These are phyloP conservation scores for Pachysolen tannophilus DNA, from an alignment of 805 yeast genomes.

Conservation along the genomic window DNA sequence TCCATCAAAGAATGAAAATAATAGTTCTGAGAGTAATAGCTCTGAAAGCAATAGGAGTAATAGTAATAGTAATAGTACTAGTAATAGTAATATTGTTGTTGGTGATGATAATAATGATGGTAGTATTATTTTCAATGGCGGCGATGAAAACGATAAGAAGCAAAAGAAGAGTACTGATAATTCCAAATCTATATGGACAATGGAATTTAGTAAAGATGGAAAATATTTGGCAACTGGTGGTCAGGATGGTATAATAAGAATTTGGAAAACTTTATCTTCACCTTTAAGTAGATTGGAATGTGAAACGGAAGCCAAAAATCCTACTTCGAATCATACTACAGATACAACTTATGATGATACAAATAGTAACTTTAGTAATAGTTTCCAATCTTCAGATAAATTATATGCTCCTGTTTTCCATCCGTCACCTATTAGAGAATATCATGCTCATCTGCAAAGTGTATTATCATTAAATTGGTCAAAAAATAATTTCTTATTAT, in stretches of 20 bases:
- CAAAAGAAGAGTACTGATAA: constrained; percentile 8
- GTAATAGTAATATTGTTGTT: constrained; percentile 8
- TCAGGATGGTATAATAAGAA: constrained; percentile 54
- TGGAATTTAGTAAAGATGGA: constrained; percentile 75
- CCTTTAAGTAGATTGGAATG: constrained; percentile 28
- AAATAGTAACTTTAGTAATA: too few species aligned
- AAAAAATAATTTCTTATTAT: constrained; percentile 63
- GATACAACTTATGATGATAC: constrained; percentile 10
- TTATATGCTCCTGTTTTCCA: constrained; percentile 74
- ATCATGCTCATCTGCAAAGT: constrained; percentile 61
- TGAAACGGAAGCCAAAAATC: constrained; percentile 2
- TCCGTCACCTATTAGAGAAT: constrained; percentile 50
- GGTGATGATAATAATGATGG: constrained; percentile 8
- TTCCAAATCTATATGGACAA: constrained; percentile 52
- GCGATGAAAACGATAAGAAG: constrained; percentile 2
- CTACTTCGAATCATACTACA: background rate
- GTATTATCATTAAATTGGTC: constrained; percentile 83
- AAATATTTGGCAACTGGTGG: constrained; percentile 81
- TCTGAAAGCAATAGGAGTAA: too few species aligned
- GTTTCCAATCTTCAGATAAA: constrained; percentile 5
- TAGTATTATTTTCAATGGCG: constrained; percentile 6
- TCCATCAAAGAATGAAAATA: too few species aligned
- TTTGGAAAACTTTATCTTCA: constrained; percentile 77
- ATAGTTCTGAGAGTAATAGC: too few species aligned
- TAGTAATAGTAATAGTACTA: constrained; percentile 5